These are phyloP conservation scores for Penicillium olsonii DNA, from an alignment of 2,329 filamentous ascomycete species.

Conservation along the genomic window DNA sequence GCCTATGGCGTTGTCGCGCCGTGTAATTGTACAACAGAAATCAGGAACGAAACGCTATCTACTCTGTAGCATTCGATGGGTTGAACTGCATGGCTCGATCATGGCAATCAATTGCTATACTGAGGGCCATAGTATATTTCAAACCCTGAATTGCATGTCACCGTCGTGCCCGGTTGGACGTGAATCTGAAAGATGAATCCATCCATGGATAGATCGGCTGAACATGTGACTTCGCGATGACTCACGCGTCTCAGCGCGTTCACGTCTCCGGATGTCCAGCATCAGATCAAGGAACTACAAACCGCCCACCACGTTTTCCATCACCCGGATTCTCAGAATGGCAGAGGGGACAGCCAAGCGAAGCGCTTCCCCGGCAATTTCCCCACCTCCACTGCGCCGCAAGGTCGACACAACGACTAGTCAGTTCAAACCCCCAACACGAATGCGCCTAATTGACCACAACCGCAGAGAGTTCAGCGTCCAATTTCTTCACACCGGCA, in stretches of 20 bases:
- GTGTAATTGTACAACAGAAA: too few species aligned
- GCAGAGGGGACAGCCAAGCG: conserved; percentile 36
- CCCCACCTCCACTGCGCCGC: conserved; percentile 59
- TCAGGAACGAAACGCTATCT: too few species aligned
- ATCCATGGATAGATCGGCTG: background rate
- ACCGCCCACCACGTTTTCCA: conserved; percentile 14
- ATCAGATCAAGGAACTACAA: background rate
- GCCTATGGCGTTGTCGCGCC: too few species aligned
- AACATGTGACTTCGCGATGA: conserved; percentile 44
- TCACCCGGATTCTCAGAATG: conserved; percentile 26
- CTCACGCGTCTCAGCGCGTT: conserved; percentile 31
- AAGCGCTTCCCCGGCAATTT: conserved; percentile 49
- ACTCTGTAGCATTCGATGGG: too few species aligned
- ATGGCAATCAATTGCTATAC: too few species aligned
- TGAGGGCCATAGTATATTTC: too few species aligned
- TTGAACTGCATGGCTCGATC: too few species aligned
- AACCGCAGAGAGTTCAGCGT: conserved; percentile 56
- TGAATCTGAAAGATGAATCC: background rate
- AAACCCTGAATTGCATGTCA: too few species aligned
- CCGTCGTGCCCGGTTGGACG: too few species aligned
- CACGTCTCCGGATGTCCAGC: too few species aligned
- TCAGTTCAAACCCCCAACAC: conserved; percentile 28
- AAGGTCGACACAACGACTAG: conserved; percentile 58
- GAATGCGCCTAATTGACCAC: background rate
- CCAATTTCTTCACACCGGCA: conserved; percentile 82